Conservation (phyloP, 805 yeast species). For the Candida krabiensis region DNA sequence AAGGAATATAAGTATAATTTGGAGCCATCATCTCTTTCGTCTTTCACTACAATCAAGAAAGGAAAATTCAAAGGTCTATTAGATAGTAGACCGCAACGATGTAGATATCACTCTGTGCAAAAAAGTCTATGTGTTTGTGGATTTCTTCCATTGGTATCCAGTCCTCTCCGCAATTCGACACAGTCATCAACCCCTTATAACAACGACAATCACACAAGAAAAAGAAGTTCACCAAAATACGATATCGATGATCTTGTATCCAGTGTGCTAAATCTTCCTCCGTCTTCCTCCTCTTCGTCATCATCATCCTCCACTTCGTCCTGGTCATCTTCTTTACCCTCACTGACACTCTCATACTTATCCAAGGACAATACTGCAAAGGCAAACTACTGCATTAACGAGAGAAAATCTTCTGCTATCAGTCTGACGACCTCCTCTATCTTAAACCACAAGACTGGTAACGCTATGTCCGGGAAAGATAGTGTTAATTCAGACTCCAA, state of each 20-base stretch:
- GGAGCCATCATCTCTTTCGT: no score
- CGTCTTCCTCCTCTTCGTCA: slow-evolving; percentile 11
- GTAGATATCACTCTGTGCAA: slow-evolving; percentile 19
- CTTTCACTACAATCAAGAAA: slow-evolving; percentile 14
- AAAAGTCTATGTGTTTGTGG: slow-evolving; percentile 19
- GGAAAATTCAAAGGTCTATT: slow-evolving; percentile 23
- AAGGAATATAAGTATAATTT: no score
- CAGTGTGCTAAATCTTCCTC: not conserved
- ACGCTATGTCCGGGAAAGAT: no score
- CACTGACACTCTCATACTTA: slow-evolving; percentile 19
- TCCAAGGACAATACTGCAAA: slow-evolving; percentile 14
- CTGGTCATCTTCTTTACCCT: slow-evolving; percentile 16
- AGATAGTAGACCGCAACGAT: slow-evolving; percentile 20
- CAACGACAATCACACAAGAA: no score
- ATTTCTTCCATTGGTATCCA: slow-evolving; percentile 19
- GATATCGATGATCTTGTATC: slow-evolving; percentile 7
- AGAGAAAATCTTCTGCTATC: no score
- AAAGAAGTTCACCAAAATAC: no score
- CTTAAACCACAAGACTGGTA: no score
- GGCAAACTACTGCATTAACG: not conserved
- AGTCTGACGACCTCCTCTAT: no score
- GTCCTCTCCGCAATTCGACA: slow-evolving; percentile 18
- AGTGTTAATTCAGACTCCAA: no score
- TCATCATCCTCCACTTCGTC: slow-evolving; percentile 14
- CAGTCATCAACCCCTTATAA: no score